phyloP scores from a whole-genome alignment of 148 eudicot genomes.

The Cornus florida region DNA sequence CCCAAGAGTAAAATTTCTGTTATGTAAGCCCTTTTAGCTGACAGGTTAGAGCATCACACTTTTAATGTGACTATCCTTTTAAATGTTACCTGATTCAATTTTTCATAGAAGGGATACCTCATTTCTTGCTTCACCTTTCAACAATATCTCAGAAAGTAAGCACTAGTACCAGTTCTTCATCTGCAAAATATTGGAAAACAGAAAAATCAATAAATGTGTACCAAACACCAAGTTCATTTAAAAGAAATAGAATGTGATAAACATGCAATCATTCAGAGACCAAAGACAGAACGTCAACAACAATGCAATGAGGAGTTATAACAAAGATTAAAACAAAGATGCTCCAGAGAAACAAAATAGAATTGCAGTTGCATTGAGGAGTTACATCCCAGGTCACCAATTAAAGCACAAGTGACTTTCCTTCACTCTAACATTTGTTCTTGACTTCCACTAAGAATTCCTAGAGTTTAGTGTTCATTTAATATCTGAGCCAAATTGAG shows the following conservation, averaged over 20 bases:
- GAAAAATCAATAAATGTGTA: background rate
- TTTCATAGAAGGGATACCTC: background rate
- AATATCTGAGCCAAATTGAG: background rate
- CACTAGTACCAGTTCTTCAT: slow-evolving; percentile 4
- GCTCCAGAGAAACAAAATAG: background rate
- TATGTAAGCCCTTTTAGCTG: too few species aligned
- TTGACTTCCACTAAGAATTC: background rate
- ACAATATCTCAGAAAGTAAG: background rate
- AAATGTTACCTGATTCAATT: slow-evolving; percentile 1
- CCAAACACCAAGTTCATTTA: background rate
- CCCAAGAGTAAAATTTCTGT: too few species aligned
- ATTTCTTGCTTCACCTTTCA: background rate
- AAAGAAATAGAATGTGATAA: background rate
- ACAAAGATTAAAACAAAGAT: background rate
- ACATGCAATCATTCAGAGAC: background rate
- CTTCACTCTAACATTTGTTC: background rate
- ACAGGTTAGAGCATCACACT: too few species aligned
- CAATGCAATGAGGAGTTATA: background rate
- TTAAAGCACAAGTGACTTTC: background rate
- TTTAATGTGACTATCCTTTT: too few species aligned
- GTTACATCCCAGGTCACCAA: background rate
- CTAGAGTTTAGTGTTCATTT: background rate
- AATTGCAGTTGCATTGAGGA: background rate
- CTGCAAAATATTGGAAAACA: slow-evolving; percentile 15
- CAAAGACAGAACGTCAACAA: background rate